Base-by-base conservation (phyloP, 2,329 filamentous ascomycete species). In the Cordyceps pruinosa region DNA sequence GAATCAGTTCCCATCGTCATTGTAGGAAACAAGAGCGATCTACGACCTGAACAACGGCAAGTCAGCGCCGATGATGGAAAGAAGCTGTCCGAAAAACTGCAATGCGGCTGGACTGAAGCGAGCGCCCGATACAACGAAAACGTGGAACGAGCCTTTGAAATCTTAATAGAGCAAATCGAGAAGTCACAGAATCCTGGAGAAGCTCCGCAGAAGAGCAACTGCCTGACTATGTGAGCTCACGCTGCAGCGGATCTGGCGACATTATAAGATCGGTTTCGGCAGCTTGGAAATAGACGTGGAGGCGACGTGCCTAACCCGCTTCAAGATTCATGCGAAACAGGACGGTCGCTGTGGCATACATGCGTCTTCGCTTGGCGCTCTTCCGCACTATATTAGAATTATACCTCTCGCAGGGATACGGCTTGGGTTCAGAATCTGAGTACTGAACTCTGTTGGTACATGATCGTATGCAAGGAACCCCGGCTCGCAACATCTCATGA, bases 1-100 rank as follows among this genome's bases (percentile, higher is more conserved):
- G 92, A 97, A 66, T 88, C 87, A 72, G 90, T 97, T 53, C 94
- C 94, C 10, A 87, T 97, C 65, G 90, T 95, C 65, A 87, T 99
- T 61, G 92, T 99, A 55, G 94, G 91, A 65, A 99, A 99, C 79
- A 99, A 99, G 78, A 92, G 87, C 70, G 94, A 99, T 72, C 79
- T 99, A 58, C 86, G 90, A 60, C 87, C 91, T 54, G 93, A 97
- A 72, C 91, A 96, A 75, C 88, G 94, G 64, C 92, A 97, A 73
- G 91, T 99, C 64, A 86, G 84, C 32, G 74, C 85, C 52, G 91
- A 96, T 62, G 89, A 96, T 65, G 94, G 92, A 64, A 88, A 88
- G 70, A 88, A 87, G 68, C 77, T 97, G 42, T 86, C 88, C 8
- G 88, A 93, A 66, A 89, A 94, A 73, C 88, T 96, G 72, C 86